These are phyloP conservation scores for Abrus precatorius DNA, from an alignment of 306 rosid genomes.

Conservation along the genomic window DNA sequence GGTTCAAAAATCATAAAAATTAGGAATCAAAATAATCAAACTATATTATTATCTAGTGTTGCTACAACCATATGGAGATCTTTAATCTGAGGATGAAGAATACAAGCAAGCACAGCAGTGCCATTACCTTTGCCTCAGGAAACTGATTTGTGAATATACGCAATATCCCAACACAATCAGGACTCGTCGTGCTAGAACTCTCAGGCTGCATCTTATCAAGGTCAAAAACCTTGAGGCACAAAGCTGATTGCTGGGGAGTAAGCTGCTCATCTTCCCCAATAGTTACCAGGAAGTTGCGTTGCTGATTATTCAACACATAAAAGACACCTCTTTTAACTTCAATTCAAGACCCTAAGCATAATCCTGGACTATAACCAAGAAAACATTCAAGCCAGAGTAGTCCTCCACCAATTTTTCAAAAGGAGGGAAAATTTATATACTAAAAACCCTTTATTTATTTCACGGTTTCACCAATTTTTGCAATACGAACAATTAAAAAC, in stretches of 20 bases:
- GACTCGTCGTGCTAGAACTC: constrained; percentile 78
- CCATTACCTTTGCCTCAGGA: constrained; percentile 87
- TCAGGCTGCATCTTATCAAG: constrained; percentile 92
- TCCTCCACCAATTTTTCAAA: neutral
- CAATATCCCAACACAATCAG: constrained; percentile 96
- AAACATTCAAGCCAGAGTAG: constrained; percentile 17
- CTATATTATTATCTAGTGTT: constrained; percentile 5
- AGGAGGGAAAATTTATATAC: neutral
- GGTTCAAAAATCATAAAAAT: constrained; percentile 43
- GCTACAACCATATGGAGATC: neutral
- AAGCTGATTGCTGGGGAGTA: constrained; percentile 75
- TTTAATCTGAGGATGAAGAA: constrained; percentile 16
- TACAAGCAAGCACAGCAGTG: constrained; percentile 14
- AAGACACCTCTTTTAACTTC: constrained; percentile 35
- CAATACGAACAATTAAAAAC: constrained; percentile 9
- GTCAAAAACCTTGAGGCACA: constrained; percentile 93
- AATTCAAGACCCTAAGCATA: constrained; percentile 18
- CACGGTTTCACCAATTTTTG: constrained; percentile 20
- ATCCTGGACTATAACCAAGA: neutral
- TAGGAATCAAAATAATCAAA: neutral
- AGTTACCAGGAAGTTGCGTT: constrained; percentile 84
- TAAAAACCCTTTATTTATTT: constrained; percentile 22
- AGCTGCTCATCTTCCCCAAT: constrained; percentile 91
- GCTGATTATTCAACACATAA: constrained; percentile 63
- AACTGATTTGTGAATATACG: constrained; percentile 95